These are phyloP conservation scores for Globisporangium okanoganense DNA, from an alignment of 352 stramenopile genomes.

Conservation along the genomic window DNA sequence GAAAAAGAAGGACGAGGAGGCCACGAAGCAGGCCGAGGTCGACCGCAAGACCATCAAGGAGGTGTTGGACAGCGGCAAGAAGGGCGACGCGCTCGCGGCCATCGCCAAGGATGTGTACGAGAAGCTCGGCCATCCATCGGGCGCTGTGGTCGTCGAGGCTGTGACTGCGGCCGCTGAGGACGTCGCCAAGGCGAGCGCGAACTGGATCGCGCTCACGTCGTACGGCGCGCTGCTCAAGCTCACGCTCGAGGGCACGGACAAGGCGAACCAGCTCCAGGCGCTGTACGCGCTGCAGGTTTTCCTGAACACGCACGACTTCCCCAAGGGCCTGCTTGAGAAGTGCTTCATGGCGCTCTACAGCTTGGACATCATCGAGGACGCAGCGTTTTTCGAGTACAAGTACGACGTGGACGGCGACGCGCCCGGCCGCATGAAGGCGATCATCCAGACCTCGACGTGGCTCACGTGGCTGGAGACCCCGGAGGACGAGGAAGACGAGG, in stretches of 20 bases:
- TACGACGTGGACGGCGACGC: slow-evolving; percentile 75
- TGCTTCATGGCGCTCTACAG: slow-evolving; percentile 85
- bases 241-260: slow-evolving; percentile 40
- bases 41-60: slow-evolving; percentile 57
- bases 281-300: slow-evolving; percentile 78
- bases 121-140: slow-evolving; percentile 35
- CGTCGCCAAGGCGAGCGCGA: slow-evolving; percentile 74
- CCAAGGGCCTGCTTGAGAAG: slow-evolving; percentile 77
- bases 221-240: slow-evolving; percentile 68
- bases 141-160: slow-evolving; percentile 51
- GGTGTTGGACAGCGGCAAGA: slow-evolving; percentile 60
- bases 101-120: slow-evolving; percentile 54
- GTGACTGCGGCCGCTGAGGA: slow-evolving; percentile 48
- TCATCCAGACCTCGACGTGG: slow-evolving; percentile 78
- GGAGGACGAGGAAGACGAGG: slow-evolving; percentile 67
- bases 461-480: slow-evolving; percentile 81
- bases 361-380: slow-evolving; percentile 76
- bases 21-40: slow-evolving; percentile 39
- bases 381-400: slow-evolving; percentile 85
- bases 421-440: slow-evolving; percentile 77
- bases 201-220: slow-evolving; percentile 63
- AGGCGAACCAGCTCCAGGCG: slow-evolving; percentile 65
- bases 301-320: slow-evolving; percentile 67
- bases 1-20: slow-evolving; percentile 46
- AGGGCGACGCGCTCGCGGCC: slow-evolving; percentile 51